Evolutionary conservation across 495 filamentous ascomycete genomes (phyloP), one percentile per base, ranked within the genome.

Genomic region (Xylaria scruposa): DNA sequence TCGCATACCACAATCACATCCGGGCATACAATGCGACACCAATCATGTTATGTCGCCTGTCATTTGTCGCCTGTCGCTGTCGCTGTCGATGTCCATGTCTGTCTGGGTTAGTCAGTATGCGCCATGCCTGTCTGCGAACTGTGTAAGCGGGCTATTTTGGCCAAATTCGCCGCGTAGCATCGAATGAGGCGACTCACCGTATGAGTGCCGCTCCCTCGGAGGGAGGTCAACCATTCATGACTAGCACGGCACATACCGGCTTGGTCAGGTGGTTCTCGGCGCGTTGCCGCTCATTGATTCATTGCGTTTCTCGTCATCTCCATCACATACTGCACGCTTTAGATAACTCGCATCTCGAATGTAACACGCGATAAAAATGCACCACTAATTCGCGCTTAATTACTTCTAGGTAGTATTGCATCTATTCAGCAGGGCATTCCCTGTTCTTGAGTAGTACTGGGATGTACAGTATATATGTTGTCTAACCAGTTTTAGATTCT

Each of bases 31-130:
- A 59, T 59, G 47, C 33, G 36, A 54, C 66, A 15, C 15, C 49
- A 58, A 59, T 58, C 51, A 58, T 42, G 65, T 56, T 17, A 53
- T 65, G n/a, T 54, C 44, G 47, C 46, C 61, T 33, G 21, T 64
- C 26, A 6, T 21, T 10, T 65, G 33, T 54, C 44, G 47, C 46
- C 60, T 31, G n/a, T n/a, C n/a, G n/a, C n/a, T n/a, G n/a, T n/a
- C n/a, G n/a, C n/a, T 31, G 21, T 63, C 24, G 6, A 21, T 7
- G 62, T 60, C 62, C 1, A 29, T 33, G 47, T 47, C 24, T 65
- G 33, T 47, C 24, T 65, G 7, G 24, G 33, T 38, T 60, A 60
- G 17, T 40, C 38, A 60, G 33, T 60, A 60, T 38, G 58, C 33
- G 33, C 9, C 31, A 60, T 40, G 58, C 58, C 58, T 38, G 19